Evolutionary conservation across 805 yeast genomes (phyloP).

Genomic region (Hanseniaspora nectarophila): DNA sequence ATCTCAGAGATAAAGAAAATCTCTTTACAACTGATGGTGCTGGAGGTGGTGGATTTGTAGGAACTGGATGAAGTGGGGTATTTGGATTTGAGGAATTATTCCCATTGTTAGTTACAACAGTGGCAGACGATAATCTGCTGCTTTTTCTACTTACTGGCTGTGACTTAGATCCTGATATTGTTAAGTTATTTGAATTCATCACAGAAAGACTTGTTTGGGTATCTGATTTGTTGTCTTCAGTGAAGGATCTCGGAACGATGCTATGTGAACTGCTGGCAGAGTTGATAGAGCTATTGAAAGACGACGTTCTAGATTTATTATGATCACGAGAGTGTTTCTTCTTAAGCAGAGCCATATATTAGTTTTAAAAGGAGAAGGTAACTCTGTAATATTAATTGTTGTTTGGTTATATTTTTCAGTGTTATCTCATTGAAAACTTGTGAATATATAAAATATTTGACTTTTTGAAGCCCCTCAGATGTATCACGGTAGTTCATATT

Average conservation of each 20-base stretch:
- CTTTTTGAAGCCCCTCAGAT: too few species aligned
- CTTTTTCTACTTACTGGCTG: conserved; percentile 6
- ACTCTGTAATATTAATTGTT: neutral
- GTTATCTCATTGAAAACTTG: too few species aligned
- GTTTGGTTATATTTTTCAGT: too few species aligned
- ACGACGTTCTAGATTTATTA: conserved; percentile 11
- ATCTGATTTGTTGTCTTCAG: neutral
- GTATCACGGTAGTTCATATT: too few species aligned
- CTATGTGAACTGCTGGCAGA: neutral
- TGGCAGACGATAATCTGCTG: conserved; percentile 15
- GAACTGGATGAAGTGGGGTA: neutral
- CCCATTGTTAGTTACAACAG: neutral
- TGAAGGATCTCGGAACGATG: neutral
- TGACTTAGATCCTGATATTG: neutral
- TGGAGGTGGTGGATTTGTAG: neutral
- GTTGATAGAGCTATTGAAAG: neutral
- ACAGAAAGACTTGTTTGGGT: neutral
- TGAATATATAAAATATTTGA: too few species aligned
- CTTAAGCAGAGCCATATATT: conserved; percentile 13
- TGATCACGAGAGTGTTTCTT: conserved; percentile 8
- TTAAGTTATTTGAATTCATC: neutral
- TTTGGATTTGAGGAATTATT: neutral
- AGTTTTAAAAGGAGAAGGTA: neutral
- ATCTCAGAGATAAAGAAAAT: conserved; percentile 13
- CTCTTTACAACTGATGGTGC: conserved; percentile 4